A percentile compares a stretch with the other conserved stretches of the same genome.
These are phyloP conservation scores for Litchi chinensis DNA, from an alignment of 345 rosid species.

Conservation along the genomic window DNA sequence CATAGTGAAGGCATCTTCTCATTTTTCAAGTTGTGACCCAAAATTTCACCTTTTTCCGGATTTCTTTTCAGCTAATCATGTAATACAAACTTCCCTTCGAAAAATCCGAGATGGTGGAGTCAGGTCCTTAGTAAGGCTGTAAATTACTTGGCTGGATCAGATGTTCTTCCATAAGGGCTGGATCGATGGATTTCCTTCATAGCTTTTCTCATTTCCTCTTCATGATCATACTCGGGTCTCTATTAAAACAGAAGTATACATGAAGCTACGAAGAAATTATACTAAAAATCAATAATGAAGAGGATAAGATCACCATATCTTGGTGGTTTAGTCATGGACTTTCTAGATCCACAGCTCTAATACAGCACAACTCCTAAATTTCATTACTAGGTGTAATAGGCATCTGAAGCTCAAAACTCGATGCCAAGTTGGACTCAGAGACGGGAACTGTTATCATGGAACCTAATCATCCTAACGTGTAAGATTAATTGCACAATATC, in stretches of 20 bases:
- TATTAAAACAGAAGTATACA: constrained; percentile 33
- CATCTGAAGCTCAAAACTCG: constrained; percentile 92
- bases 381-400: background rate
- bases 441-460: constrained; percentile 87
- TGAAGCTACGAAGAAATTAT: constrained; percentile 4
- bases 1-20: background rate
- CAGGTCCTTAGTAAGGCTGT: no score
- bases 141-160: no score
- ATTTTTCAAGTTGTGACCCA: background rate
- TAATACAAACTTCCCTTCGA: background rate
- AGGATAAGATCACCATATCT: background rate
- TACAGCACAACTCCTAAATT: background rate
- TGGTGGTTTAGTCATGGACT: no score
- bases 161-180: constrained; percentile 27
- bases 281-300: background rate
- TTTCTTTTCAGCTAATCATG: background rate
- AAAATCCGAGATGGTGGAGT: background rate
- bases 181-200: constrained; percentile 46
- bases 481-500: constrained; percentile 31
- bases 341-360: constrained; percentile 1
- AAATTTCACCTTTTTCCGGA: background rate
- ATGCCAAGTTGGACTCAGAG: constrained; percentile 91
- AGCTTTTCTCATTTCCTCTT: constrained; percentile 75
- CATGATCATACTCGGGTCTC: constrained; percentile 80
- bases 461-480: constrained; percentile 84